These are phyloP conservation scores for Artemisia tridentata DNA, from an alignment of 129 eudicot genomes.

Conservation along the genomic window DNA sequence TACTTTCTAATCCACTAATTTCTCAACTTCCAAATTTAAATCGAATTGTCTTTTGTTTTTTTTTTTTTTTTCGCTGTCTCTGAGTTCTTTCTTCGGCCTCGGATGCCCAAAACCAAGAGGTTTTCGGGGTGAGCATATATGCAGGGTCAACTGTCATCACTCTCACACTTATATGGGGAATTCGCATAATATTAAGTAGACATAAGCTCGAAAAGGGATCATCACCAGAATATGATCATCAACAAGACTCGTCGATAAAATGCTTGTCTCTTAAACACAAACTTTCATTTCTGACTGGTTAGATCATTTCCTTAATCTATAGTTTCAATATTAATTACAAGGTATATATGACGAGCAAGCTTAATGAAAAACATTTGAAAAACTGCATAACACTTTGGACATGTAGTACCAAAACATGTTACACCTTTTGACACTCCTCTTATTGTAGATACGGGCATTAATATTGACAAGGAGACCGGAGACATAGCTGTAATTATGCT, in stretches of 20 bases:
- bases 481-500: slow-evolving; percentile 5
- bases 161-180: slow-evolving; percentile 27
- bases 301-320: neutral
- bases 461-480: slow-evolving; percentile 17
- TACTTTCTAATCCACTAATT: neutral
- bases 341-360: no score
- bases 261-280: neutral
- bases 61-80: neutral
- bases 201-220: slow-evolving; percentile 14
- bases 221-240: neutral
- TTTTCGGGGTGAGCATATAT: slow-evolving; percentile 25
- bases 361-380: neutral
- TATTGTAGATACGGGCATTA: slow-evolving; percentile 20
- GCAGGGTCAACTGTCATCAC: slow-evolving; percentile 23
- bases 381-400: neutral
- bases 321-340: no score
- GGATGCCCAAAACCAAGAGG: slow-evolving; percentile 26
- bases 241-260: neutral
- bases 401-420: neutral
- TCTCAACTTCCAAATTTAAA: neutral
- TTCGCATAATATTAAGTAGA: slow-evolving; percentile 4
- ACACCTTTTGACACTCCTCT: neutral
- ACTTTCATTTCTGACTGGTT: slow-evolving; percentile 8
- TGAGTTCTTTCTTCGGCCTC: slow-evolving; percentile 3
- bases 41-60: neutral